A percentile compares a stretch with the other conserved stretches of the same genome.
Conservation (phyloP, 352 stramenopile genomes). For the Globisporangium emineosum region DNA sequence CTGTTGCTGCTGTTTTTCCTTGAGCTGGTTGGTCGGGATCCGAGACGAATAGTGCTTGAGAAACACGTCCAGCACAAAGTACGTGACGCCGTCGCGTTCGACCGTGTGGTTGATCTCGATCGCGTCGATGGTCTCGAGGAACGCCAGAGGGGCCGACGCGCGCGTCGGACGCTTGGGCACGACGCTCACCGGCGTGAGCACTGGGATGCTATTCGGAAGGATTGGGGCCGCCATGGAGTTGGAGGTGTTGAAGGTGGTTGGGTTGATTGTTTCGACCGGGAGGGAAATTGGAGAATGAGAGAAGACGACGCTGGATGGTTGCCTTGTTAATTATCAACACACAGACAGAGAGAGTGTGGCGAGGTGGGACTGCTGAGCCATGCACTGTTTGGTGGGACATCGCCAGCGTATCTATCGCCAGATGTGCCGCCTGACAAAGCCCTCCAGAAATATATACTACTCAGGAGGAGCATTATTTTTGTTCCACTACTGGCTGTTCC, state of each 20-base stretch:
- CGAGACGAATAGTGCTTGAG: conserved; percentile 49
- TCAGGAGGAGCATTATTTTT: no score
- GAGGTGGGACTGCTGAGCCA: no score
- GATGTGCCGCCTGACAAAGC: not conserved
- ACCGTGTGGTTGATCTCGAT: conserved; percentile 25
- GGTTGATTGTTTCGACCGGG: not conserved
- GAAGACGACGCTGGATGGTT: not conserved
- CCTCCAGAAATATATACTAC: not conserved
- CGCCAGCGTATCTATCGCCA: not conserved
- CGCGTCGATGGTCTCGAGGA: conserved; percentile 28
- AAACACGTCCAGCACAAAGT: conserved; percentile 51
- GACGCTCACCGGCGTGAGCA: not conserved
- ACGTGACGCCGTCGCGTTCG: conserved; percentile 21
- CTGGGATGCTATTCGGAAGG: not conserved
- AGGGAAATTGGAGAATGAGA: not conserved
- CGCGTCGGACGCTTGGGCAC: not conserved
- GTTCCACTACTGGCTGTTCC: no score
- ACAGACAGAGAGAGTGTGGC: no score
- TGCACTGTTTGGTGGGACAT: not conserved
- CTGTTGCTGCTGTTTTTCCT: not conserved
- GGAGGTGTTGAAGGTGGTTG: not conserved
- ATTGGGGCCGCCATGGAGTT: not conserved
- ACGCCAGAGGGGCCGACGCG: conserved; percentile 1
- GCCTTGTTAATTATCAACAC: not conserved
- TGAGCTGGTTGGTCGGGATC: conserved; percentile 50